Evolutionary conservation across 106 monocot genomes (phyloP).

Genomic region (Apostasia shenzhenica): DNA sequence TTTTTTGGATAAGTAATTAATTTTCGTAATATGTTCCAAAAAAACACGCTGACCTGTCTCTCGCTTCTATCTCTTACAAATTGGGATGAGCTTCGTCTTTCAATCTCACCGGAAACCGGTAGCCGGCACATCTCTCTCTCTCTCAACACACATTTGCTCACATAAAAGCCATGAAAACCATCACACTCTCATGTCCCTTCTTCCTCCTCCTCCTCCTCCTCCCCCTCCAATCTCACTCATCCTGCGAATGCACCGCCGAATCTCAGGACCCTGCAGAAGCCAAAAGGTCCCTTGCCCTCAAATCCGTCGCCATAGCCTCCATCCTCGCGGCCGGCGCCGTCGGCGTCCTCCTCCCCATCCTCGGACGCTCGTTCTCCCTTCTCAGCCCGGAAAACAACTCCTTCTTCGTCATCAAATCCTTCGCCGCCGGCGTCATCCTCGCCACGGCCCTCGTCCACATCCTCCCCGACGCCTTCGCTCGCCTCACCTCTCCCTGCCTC

Average conservation of each 20-base stretch:
- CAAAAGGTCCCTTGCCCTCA: slow-evolving; percentile 19
- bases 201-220: slow-evolving; percentile 10
- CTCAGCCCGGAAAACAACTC: slow-evolving; percentile 33
- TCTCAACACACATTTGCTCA: background rate
- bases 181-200: background rate
- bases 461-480: slow-evolving; percentile 47
- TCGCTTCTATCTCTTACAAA: too few relatives aligned
- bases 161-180: background rate
- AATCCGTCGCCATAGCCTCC: slow-evolving; percentile 49
- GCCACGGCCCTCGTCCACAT: slow-evolving; percentile 61
- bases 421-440: slow-evolving; percentile 65
- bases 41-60: too few relatives aligned
- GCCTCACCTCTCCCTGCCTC: slow-evolving; percentile 52
- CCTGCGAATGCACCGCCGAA: slow-evolving; percentile 14
- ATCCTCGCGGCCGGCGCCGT: slow-evolving; percentile 41
- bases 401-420: slow-evolving; percentile 53
- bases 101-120: too few relatives aligned
- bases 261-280: background rate
- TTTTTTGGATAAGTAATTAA: too few relatives aligned
- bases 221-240: background rate
- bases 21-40: too few relatives aligned
- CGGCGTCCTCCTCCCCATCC: slow-evolving; percentile 45
- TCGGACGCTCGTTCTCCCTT: slow-evolving; percentile 23
- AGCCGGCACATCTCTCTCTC: too few relatives aligned
- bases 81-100: too few relatives aligned